Conservation (phyloP, 768 basidiomycete genomes). For the Naganishia onofrii region DNA sequence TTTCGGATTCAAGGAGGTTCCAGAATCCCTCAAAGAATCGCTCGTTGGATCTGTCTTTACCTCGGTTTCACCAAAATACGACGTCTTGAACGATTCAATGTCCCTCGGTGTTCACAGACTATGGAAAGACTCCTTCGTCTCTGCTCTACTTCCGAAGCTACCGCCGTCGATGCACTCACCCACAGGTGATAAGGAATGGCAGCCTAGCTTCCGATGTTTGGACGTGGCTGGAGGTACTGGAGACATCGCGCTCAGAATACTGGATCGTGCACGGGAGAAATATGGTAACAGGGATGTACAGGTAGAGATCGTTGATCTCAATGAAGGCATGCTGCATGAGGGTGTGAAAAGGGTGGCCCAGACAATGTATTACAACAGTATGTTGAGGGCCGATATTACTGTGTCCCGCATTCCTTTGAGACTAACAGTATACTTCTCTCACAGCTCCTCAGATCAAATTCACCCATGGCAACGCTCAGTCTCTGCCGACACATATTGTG, state of each 20-base stretch:
- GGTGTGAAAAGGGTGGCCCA: constrained; percentile 85
- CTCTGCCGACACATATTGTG: constrained; percentile 66
- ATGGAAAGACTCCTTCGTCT: constrained; percentile 92
- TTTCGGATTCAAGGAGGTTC: constrained; percentile 89
- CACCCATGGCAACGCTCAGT: constrained; percentile 88
- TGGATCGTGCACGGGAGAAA: constrained; percentile 84
- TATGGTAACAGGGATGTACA: constrained; percentile 84
- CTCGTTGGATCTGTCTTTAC: constrained; percentile 91
- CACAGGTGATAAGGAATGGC: constrained; percentile 56
- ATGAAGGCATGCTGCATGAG: constrained; percentile 89
- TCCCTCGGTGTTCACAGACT: constrained; percentile 92
- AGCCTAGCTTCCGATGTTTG: constrained; percentile 70
- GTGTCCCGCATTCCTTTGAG: neutral
- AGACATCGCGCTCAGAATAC: constrained; percentile 89
- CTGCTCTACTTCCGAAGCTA: constrained; percentile 68
- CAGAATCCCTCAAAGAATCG: constrained; percentile 78
- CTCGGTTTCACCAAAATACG: constrained; percentile 91
- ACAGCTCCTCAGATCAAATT: constrained; percentile 89
- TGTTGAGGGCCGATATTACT: constrained; percentile 46
- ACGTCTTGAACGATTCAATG: constrained; percentile 99
- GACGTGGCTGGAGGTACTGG: constrained; percentile 97
- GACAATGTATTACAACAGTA: constrained; percentile 98
- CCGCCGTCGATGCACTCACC: constrained; percentile 45
- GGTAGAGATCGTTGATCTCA: constrained; percentile 90
- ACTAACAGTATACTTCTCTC: constrained; percentile 7